Base-by-base conservation (phyloP, 2,329 filamentous ascomycete genomes). In the Piedraia hortae region DNA sequence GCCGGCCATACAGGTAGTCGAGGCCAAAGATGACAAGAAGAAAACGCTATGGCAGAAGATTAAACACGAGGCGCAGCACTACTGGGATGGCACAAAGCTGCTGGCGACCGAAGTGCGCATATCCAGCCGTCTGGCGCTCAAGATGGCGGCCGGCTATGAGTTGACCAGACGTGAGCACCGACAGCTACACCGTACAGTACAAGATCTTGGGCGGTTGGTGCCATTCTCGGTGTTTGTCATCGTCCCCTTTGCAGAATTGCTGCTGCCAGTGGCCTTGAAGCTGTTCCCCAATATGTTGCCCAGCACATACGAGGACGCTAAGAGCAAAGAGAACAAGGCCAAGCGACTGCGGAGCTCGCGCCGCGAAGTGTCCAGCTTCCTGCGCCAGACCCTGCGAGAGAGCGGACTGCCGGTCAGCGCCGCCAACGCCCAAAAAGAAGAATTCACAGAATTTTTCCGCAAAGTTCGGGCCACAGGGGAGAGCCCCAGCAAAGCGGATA, bases 101-200 rank as follows among this genome's bases (percentile, higher is more conserved):
- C 55, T 97, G 34, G 80, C 70, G 11, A 73, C 77, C 2, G 85
- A 97, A 50, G 67, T 93, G 42, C 75, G 56, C 47, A 97, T 97
- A 44, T 93, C 82, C 45, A 75, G 72, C 29, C 70, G 70, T 30
- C 53, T 97, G 33, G 85, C 80, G 4, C 47, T 91, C 45, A 93
- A 91, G 55, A 97, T 97, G 85, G 78, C 80, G 8, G 80, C 75
- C 27, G 85, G 85, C 5, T 97, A 97, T 50, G 85, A 97, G 48
- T 63, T 97, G 31, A 91, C 74, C 27, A 67, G 85, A 31, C 66
- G 85, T 51, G 85, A 97, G 52, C 65, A 85, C 50, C 64, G 80
- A 41, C 85, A 93, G 48, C 56, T 97, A 25, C 68, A 74, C 52
- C 64, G 85, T 39, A 97, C 85, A 6, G 77, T 91, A 9, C 75